phyloP scores from a whole-genome alignment of 2,329 filamentous ascomycete genomes.

The Dichotomopilus funicola region DNA sequence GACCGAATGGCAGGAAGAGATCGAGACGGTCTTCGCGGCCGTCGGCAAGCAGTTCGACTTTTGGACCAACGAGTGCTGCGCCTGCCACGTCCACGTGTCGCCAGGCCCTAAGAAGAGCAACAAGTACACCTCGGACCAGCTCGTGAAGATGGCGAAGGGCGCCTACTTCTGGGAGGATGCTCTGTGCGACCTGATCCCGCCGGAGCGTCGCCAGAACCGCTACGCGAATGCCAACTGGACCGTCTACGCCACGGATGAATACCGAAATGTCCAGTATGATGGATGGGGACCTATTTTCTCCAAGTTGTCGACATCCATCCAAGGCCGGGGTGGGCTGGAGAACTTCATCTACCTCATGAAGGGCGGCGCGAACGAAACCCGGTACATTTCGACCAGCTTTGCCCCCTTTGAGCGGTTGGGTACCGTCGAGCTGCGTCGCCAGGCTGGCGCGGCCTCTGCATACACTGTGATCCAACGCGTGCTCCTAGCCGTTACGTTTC shows the following conservation, averaged over 20 bases:
- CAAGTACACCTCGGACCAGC: neutral
- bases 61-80: neutral
- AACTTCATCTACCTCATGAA: neutral
- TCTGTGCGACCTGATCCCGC: neutral
- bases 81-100: neutral
- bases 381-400: neutral
- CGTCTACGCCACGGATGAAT: neutral
- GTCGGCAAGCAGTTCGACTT: neutral
- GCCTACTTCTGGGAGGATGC: neutral
- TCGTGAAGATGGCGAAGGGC: neutral
- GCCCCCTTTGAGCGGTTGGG: neutral
- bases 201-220: neutral
- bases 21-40: neutral
- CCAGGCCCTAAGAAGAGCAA: neutral
- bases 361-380: neutral
- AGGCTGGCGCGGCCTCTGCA: slow-evolving; percentile 1
- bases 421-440: neutral
- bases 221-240: neutral
- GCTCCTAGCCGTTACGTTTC: neutral
- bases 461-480: neutral
- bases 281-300: neutral
- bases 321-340: neutral
- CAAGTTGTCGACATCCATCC: neutral
- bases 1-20: neutral
- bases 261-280: neutral